Evolutionary conservation across 202 grass and related monocot genomes (phyloP), one percentile per base, ranked within the genome.

Genomic region (Hordeum pubiflorum): DNA sequence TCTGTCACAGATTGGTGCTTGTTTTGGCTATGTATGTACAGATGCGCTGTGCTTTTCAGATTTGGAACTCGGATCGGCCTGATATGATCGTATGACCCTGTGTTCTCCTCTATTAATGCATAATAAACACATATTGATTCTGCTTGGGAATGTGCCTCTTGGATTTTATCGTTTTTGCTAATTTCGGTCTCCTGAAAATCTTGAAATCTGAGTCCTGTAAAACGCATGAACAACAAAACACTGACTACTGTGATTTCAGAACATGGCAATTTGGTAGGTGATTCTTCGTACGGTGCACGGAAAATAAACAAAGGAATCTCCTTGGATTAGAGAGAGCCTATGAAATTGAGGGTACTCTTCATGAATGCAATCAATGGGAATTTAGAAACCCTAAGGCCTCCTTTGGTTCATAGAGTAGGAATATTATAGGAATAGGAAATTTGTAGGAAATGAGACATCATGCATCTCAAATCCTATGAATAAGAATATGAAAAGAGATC

Each of bases 41-140:
- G 29, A 46, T 82, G 39, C 52, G 86, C 65, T 67, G 9, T 55
- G 52, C 31, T 82, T 82, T 72, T 67, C 9, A 31, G 17, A 78
- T 60, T 52, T 78, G 23, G 58, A 81, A 58, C 32, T 72, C 3
- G 2, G 58, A 67, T 44, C 50, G 22, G 57, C 43, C 61, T 78
- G 9, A 12, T 78, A 44, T 63, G 46, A 37, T 65, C 46, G 27
- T 38, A 26, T 15, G 14, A 2, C 31, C 32, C 15, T 21, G 4
- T 41, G 17, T 18, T 55, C 15, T 55, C 24, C 12, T 20, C 4
- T 59, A 3, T 37, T 72, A 13, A 9, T 10, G 2, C 11, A 29
- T 20, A 21, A 77, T 18, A n/a, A 33, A 26, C 14, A n/a, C 34
- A 69, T 12, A 14, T 4, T 48, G n/a, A 18, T 59, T 72, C 7